These are phyloP conservation scores for Phytophthora melonis DNA, from an alignment of 352 stramenopile species.

Conservation along the genomic window DNA sequence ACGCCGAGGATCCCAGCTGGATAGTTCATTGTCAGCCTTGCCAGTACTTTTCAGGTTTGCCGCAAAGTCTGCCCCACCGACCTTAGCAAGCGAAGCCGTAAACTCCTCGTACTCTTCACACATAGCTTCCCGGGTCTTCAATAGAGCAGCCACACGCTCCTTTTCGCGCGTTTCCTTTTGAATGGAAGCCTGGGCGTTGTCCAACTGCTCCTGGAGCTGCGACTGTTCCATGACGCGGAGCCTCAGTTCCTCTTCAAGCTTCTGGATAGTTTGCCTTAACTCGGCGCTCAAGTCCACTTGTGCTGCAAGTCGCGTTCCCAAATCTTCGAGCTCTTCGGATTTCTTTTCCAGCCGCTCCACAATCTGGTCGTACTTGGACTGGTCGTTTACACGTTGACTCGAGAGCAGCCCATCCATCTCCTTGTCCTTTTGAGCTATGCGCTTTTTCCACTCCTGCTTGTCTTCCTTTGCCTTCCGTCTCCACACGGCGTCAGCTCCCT, in stretches of 20 bases:
- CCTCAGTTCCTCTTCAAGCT: conserved; percentile 52
- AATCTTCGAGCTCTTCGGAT: conserved; percentile 42
- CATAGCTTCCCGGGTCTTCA: conserved; percentile 39
- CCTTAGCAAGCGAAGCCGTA: conserved; percentile 39
- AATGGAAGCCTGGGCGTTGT: conserved; percentile 39
- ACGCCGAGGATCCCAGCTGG: conserved; percentile 38
- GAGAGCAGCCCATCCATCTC: conserved; percentile 57
- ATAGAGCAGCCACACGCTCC: conserved; percentile 13
- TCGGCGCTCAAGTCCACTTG: conserved; percentile 40
- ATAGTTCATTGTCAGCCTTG: conserved; percentile 19
- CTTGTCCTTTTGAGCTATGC: conserved; percentile 57
- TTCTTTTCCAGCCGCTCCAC: conserved; percentile 54
- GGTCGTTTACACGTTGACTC: conserved; percentile 59
- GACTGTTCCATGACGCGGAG: conserved; percentile 43
- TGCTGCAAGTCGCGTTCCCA: conserved; percentile 31
- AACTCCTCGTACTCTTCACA: conserved; percentile 45
- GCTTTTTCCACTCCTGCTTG: conserved; percentile 53
- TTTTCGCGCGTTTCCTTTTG: conserved; percentile 39
- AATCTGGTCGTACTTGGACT: conserved; percentile 65
- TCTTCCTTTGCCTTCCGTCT: conserved; percentile 45
- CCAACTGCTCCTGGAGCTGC: conserved; percentile 50
- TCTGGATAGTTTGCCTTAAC: conserved; percentile 45
- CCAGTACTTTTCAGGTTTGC: conserved; percentile 16
- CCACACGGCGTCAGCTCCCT: conserved; percentile 29
- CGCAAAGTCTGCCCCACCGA: conserved; percentile 17